Evolutionary conservation across 2,329 filamentous ascomycete genomes (phyloP), one percentile per base, ranked within the genome.

Genomic region (Ceratocystis diversiconidia): DNA sequence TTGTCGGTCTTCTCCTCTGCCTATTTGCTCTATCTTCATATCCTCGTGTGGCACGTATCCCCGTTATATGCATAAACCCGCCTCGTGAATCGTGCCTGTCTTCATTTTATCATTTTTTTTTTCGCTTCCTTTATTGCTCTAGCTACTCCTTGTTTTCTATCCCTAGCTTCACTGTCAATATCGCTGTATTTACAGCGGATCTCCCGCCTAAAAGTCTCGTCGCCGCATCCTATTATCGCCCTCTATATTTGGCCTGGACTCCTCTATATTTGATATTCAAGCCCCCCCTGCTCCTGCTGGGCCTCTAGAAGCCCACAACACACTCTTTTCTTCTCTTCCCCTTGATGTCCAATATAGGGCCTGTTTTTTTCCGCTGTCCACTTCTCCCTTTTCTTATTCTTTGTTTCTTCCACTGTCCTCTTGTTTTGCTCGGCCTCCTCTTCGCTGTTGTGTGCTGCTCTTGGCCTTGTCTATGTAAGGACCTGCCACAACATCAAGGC

Each of bases 311-410:
- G 52, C 25, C 28, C 52, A 59, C 48, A 59, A 30, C 15, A 8
- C n/a, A 8, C 5, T 22, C 50, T 55, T 55, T 30, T 48, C 19
- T 52, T 22, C 8, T 52, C 19, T 15, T 52, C 48, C 22, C 22
- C 19, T 52, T 25, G 8, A 52, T 25, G 28, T n/a, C 52, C 52
- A 59, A 59, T 59, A 59, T 59, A 59, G 52, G 52, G 52, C 48
- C 15, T 59, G 28, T 59, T 17, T 19, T 2, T 25, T 59, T 36
- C 28, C n/a, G 3, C 28, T 19, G 6, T 32, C 32, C 52, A 3
- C 25, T 19, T 59, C 52, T 59, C 52, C 52, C 52, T 30, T 59
- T 59, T 30, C 5, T 28, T 52, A 12, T 12, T 41, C 36, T 41
- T 41, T 0, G 10, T 41, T 41, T 41, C 36, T 41, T 41, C 10